Base-by-base conservation (phyloP, 208 protist genomes). In the Acanthamoeba healyi region DNA sequence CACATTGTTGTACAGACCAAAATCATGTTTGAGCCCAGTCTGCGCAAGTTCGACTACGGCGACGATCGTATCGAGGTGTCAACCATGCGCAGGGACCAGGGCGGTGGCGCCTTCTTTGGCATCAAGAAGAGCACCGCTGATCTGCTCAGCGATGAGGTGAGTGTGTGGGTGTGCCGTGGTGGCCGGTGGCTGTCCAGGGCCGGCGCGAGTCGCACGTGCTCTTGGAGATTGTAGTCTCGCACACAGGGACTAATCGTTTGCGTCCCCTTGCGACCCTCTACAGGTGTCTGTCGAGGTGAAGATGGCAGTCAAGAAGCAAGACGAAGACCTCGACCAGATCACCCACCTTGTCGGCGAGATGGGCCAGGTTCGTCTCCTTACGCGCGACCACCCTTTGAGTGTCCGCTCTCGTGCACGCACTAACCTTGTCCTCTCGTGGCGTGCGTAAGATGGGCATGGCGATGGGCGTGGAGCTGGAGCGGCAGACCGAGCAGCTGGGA, bases 241-340 rank as follows among this genome's bases (percentile, higher is more conserved):
- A n/a, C n/a, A n/a, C n/a, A n/a, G n/a, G n/a, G n/a, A n/a, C n/a
- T n/a, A n/a, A n/a, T n/a, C n/a, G n/a, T n/a, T n/a, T n/a, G n/a
- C n/a, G n/a, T n/a, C n/a, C n/a, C n/a, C n/a, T n/a, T n/a, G n/a
- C n/a, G n/a, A n/a, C n/a, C n/a, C n/a, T n/a, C n/a, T n/a, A n/a
- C n/a, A n/a, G n/a, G n/a, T 82, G 5, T 82, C 72, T 5, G 38
- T 54, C 19, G 72, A 82, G 42, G 72, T 82, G 14, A 82, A 82
- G 72, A 42, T 54, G 72, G 72, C 72, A 6, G 34, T 82, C 38
- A 42, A 82, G n/a, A 51, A 82, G 72, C 72, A 82, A 29, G 38
- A 82, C 19, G 72, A 82, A 15, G 72, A 82, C n/a, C 42, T 82
- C 38, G 72, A 82, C 72, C 72, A 82, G n/a, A 82, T 82, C 19